Evolutionary conservation across 2,329 filamentous ascomycete genomes (phyloP), one percentile per base, ranked within the genome.

Genomic region (Grosmannia huntii): DNA sequence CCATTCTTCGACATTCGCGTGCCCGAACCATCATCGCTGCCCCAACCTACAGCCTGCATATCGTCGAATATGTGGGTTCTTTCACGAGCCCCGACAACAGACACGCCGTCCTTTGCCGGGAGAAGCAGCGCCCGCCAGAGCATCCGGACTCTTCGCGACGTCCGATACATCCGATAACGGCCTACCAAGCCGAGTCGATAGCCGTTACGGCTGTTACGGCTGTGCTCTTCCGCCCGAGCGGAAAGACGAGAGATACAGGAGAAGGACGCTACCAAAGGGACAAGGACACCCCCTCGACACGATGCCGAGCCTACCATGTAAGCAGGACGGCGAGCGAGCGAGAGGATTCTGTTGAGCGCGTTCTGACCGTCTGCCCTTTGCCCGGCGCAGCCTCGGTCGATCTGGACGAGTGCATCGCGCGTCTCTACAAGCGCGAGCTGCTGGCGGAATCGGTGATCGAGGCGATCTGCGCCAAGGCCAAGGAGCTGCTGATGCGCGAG

Each of bases 401-500:
- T 73, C 84, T 99, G 68, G 94, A 99, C 77, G 90, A 97, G 81
- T 99, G 94, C 76, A 97, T 99, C 75, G 85, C 89, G 70, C 87
- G 92, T 65, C 83, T 99, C 57, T 97, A 97, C 76, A 92, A 94
- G 70, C 96, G 96, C 72, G 94, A 97, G 72, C 83, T 99, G 60
- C 83, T 99, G 60, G 74, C 94, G 67, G 94, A 99, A 74, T 96
- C 92, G 49, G 91, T 99, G 64, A 92, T 99, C 73, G 94, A 99
- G 76, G 94, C 94, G 68, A 92, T 99, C 83, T 99, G 94, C 76
- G 91, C 94, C 72, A 99, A 99, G 73, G 94, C 95, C 25, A 99
- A 99, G 71, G 94, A 99, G 77, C 80, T 99, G 66, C 81, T 99
- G 65, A 99, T 99, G 94, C 92, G 95, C 70, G 94, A 99, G 83